These are phyloP conservation scores for Coemansia sp. DNA, from an alignment of 192 early-diverging fungal genomes.

Conservation along the genomic window DNA sequence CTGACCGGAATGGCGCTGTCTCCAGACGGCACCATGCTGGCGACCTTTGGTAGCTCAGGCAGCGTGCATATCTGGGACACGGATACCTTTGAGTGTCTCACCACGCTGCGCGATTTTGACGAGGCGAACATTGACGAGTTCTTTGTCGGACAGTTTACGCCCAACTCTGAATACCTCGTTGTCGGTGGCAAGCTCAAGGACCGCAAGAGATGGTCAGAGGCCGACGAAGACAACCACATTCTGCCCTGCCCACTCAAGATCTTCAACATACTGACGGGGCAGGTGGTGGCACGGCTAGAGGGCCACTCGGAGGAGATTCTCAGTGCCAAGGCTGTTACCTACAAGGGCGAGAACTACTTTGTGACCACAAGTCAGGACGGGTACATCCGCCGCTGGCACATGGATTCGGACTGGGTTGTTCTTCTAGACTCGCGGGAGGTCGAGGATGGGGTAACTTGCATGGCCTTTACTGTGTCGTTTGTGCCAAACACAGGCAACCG, in stretches of 20 bases:
- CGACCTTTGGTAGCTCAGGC: conserved; percentile 80
- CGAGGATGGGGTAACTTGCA: conserved; percentile 83
- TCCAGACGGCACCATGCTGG: conserved; percentile 79
- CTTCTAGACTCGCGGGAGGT: conserved; percentile 64
- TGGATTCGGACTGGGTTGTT: conserved; percentile 73
- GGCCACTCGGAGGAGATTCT: conserved; percentile 89
- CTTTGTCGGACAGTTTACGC: conserved; percentile 78
- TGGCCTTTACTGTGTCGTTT: conserved; percentile 95
- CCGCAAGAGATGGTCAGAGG: conserved; percentile 77
- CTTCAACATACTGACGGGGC: conserved; percentile 78
- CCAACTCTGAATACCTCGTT: conserved; percentile 60
- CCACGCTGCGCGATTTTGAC: conserved; percentile 66
- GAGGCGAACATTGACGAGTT: conserved; percentile 89
- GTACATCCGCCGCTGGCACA: conserved; percentile 87
- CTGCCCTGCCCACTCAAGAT: conserved; percentile 90
- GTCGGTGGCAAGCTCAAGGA: conserved; percentile 92
- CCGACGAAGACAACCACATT: conserved; percentile 93
- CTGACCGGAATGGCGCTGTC: conserved; percentile 84
- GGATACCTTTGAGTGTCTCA: conserved; percentile 64
- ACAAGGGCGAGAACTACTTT: conserved; percentile 76
- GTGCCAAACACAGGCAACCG: conserved; percentile 90
- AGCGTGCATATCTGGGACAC: conserved; percentile 77
- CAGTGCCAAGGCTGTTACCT: conserved; percentile 72
- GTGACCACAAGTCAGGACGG: conserved; percentile 94
- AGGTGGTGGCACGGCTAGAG: conserved; percentile 72